Evolutionary conservation across 257 asterid genomes (phyloP).

Genomic region (Solanum appendiculatum): DNA sequence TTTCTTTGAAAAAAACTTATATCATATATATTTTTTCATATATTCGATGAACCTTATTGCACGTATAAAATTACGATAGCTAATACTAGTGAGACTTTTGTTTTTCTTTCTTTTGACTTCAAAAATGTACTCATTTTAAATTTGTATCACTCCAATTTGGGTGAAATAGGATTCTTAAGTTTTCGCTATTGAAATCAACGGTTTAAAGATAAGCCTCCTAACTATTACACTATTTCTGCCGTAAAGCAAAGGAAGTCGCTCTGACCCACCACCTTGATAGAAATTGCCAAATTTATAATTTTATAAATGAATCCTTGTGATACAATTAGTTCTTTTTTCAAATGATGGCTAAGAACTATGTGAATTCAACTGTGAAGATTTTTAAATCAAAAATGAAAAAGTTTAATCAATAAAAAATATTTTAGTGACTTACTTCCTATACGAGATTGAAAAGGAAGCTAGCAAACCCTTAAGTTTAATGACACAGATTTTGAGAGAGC

Average conservation of each 20-base stretch:
- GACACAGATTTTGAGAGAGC: neutral
- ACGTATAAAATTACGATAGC: neutral
- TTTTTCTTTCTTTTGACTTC: neutral
- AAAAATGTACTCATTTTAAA: neutral
- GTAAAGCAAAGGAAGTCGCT: neutral
- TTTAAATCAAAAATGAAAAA: neutral
- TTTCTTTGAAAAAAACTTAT: neutral
- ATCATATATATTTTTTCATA: neutral
- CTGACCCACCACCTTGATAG: neutral
- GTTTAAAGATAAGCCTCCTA: neutral
- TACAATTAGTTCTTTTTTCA: neutral
- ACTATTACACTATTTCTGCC: neutral
- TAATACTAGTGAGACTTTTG: neutral
- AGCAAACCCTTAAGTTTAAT: neutral
- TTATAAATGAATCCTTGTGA: neutral
- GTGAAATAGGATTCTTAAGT: neutral
- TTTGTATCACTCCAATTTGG: neutral
- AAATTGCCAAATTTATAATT: neutral
- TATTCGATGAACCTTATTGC: neutral
- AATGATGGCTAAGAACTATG: neutral
- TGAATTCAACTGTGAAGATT: neutral
- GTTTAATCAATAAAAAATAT: neutral
- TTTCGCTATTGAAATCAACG: neutral
- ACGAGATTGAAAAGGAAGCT: neutral
- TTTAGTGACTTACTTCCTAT: neutral